A percentile compares a stretch with the other conserved stretches of the same genome.
phyloP scores from a whole-genome alignment of 2,329 filamentous ascomycete genomes.

The Sclerotinia nivalis region DNA sequence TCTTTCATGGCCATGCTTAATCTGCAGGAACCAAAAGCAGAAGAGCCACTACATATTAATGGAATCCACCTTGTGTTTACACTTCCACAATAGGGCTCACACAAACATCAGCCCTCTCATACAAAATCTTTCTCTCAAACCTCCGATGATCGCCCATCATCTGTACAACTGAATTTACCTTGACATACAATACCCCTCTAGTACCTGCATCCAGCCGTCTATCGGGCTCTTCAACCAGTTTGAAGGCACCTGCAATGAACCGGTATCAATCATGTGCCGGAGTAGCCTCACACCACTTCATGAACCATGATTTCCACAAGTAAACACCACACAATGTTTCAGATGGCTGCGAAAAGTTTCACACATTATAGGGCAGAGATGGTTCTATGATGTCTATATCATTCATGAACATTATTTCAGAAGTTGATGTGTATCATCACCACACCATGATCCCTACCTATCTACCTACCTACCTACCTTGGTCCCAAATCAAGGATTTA shows the following conservation, averaged over 20 bases:
- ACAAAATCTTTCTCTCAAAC: not conserved
- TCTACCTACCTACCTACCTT: not conserved
- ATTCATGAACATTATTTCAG: not conserved
- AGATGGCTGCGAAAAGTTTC: not conserved
- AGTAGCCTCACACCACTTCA: not conserved
- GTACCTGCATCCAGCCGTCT: slow-evolving; percentile 4
- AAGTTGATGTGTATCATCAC: not conserved
- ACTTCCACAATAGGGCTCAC: not conserved
- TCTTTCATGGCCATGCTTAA: not conserved
- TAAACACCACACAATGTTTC: not conserved
- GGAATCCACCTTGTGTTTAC: slow-evolving; percentile 2
- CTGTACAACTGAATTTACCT: not conserved
- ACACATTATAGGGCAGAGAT: slow-evolving; percentile 12
- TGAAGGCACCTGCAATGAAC: not conserved
- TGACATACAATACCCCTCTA: not conserved
- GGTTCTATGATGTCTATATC: not conserved
- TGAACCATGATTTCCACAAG: not conserved
- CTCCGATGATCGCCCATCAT: slow-evolving; percentile 11
- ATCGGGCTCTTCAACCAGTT: slow-evolving; percentile 12
- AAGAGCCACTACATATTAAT: not conserved
- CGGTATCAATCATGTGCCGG: slow-evolving; percentile 6
- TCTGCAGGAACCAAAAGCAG: not conserved
- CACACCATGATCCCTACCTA: too few species aligned
- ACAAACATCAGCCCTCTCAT: slow-evolving; percentile 9
- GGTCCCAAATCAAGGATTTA: not conserved